Evolutionary conservation across 768 basidiomycete species (phyloP).

Genomic region (Trametes cubensis): DNA sequence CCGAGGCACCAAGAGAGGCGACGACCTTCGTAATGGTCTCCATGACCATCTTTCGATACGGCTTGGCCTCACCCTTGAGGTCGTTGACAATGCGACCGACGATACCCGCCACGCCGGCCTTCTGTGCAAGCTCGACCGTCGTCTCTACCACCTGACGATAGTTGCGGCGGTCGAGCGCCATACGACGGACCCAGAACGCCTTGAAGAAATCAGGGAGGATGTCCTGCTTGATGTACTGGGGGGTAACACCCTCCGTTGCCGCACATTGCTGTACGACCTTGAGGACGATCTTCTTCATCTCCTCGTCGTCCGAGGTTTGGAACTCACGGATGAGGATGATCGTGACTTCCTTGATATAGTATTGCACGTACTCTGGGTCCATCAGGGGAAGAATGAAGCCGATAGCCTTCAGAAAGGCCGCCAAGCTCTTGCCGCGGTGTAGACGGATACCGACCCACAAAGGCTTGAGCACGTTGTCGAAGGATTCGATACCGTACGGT

Average conservation of each 20-base stretch:
- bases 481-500: slow-evolving; percentile 99
- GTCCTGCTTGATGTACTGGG: slow-evolving; percentile 95
- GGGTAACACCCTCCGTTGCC: slow-evolving; percentile 96
- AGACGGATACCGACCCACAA: slow-evolving; percentile 93
- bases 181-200: slow-evolving; percentile 96
- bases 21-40: slow-evolving; percentile 99
- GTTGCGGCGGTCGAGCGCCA: slow-evolving; percentile 96
- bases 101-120: slow-evolving; percentile 95
- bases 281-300: slow-evolving; percentile 99
- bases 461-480: slow-evolving; percentile 95
- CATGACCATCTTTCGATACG: slow-evolving; percentile 99
- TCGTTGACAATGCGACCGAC: slow-evolving; percentile 87
- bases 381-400: slow-evolving; percentile 99
- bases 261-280: slow-evolving; percentile 99
- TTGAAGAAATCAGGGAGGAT: slow-evolving; percentile 99
- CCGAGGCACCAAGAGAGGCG: slow-evolving; percentile 91
- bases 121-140: slow-evolving; percentile 97
- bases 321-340: slow-evolving; percentile 98
- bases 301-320: slow-evolving; percentile 98
- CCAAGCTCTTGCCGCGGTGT: slow-evolving; percentile 93
- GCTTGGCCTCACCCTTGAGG: slow-evolving; percentile 88
- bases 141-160: slow-evolving; percentile 98
- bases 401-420: slow-evolving; percentile 96
- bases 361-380: slow-evolving; percentile 99
- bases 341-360: slow-evolving; percentile 98